These are phyloP conservation scores for Angophora floribunda DNA, from an alignment of 345 rosid species.

Conservation along the genomic window DNA sequence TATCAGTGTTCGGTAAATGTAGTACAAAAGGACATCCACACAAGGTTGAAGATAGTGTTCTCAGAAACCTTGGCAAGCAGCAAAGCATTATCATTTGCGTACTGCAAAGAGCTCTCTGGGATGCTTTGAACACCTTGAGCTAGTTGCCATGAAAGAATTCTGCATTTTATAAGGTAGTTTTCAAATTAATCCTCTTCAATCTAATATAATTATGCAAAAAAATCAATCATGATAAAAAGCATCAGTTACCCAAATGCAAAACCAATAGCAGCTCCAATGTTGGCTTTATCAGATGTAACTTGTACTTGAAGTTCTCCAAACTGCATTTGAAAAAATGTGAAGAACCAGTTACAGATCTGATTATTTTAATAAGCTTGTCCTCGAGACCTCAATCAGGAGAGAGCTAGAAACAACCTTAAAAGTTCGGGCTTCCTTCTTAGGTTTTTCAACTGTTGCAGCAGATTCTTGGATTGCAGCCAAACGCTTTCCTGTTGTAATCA, in stretches of 20 bases:
- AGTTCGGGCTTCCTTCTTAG: constrained; percentile 37
- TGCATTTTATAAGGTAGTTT: constrained; percentile 7
- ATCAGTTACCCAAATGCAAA: constrained; percentile 58
- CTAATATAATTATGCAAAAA: background rate
- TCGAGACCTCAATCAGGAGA: background rate
- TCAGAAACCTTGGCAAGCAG: constrained; percentile 56
- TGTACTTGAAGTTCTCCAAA: constrained; percentile 94
- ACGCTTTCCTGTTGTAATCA: constrained; percentile 57
- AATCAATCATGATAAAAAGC: background rate
- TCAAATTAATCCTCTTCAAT: background rate
- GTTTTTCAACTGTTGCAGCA: constrained; percentile 21
- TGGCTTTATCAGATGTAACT: constrained; percentile 60
- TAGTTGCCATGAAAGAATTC: constrained; percentile 80
- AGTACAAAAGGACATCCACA: background rate
- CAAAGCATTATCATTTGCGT: constrained; percentile 89
- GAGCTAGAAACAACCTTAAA: constrained; percentile 49
- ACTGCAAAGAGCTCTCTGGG: constrained; percentile 79
- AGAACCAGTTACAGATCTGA: background rate
- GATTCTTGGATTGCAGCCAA: constrained; percentile 37
- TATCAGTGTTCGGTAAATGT: background rate
- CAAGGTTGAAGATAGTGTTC: background rate
- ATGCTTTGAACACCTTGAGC: constrained; percentile 61
- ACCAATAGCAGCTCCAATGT: constrained; percentile 62
- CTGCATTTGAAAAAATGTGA: constrained; percentile 19
- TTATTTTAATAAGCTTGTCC: background rate